Percentiles rank a stretch among this genome's conserved stretches.
Evolutionary conservation across 2,329 filamentous ascomycete genomes (phyloP).

Genomic region (Aspergillus uvarum): DNA sequence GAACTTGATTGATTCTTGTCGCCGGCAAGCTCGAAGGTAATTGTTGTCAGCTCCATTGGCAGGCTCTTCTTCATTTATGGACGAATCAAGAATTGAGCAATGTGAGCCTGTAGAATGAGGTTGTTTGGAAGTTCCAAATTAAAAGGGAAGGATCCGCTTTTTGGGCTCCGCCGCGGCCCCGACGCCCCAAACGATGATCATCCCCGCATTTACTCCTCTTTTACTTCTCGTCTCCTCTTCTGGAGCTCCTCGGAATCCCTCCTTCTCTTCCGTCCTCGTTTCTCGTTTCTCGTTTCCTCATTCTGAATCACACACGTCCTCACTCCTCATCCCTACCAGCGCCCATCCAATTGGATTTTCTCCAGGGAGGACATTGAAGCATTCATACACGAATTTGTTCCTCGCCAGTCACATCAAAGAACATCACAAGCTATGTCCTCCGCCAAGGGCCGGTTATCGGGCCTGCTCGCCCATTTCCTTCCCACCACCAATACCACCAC

Average conservation of each 20-base stretch:
- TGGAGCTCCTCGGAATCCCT: not conserved
- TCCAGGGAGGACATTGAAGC: not conserved
- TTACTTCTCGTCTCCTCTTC: conserved; percentile 2
- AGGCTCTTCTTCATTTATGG: too few relatives aligned
- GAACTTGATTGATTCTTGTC: too few relatives aligned
- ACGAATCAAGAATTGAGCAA: too few relatives aligned
- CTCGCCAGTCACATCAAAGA: too few relatives aligned
- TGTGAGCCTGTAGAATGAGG: too few relatives aligned
- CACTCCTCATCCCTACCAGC: not conserved
- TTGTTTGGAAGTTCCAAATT: too few relatives aligned
- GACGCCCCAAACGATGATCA: not conserved
- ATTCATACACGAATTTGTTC: too few relatives aligned
- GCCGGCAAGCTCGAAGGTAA: too few relatives aligned
- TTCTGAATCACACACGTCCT: not conserved
- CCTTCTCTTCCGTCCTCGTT: not conserved
- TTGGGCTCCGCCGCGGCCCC: not conserved
- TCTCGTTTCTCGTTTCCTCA: not conserved
- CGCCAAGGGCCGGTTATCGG: conserved; percentile 29
- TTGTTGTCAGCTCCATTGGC: too few relatives aligned
- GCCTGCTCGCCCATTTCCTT: conserved; percentile 31
- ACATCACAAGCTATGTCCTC: not conserved
- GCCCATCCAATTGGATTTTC: not conserved
- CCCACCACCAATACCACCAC: conserved; percentile 25
- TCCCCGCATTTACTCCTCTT: conserved; percentile 14
- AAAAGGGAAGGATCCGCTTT: not conserved